Evolutionary conservation across 768 basidiomycete species (phyloP).

Genomic region (Sarcodon sp.): DNA sequence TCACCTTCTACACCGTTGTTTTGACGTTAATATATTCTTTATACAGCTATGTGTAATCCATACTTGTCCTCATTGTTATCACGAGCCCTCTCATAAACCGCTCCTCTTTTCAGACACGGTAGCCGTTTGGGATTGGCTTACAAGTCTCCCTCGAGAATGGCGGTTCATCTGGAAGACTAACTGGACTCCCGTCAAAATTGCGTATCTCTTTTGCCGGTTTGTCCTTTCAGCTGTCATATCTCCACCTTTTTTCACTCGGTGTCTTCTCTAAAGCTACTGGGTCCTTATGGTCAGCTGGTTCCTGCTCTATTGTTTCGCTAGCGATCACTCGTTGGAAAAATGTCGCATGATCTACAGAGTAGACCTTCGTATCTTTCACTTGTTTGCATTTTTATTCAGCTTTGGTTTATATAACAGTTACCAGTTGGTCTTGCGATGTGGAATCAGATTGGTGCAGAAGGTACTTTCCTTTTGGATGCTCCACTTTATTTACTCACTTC

Average conservation of each 20-base stretch:
- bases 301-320: conserved; percentile 63
- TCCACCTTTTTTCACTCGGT: background rate
- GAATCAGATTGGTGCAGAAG: conserved; percentile 80
- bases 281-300: conserved; percentile 72
- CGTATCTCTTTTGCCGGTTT: conserved; percentile 77
- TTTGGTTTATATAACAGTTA: conserved; percentile 28
- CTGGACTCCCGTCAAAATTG: conserved; percentile 76
- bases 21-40: background rate
- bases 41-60: conserved; percentile 42
- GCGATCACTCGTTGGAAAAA: conserved; percentile 47
- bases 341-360: conserved; percentile 67
- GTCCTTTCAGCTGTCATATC: conserved; percentile 15
- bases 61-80: conserved; percentile 2
- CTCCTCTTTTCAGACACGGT: conserved; percentile 44
- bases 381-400: background rate
- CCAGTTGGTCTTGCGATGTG: conserved; percentile 77
- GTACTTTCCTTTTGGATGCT: conserved; percentile 23
- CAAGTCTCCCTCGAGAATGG: conserved; percentile 67
- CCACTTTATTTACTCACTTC: conserved; percentile 54
- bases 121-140: conserved; percentile 78
- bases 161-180: conserved; percentile 72
- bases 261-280: conserved; percentile 47
- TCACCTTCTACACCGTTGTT: conserved; percentile 2
- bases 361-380: conserved; percentile 3
- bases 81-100: background rate